phyloP scores from a whole-genome alignment of 306 rosid genomes.

The Sindora glabra region DNA sequence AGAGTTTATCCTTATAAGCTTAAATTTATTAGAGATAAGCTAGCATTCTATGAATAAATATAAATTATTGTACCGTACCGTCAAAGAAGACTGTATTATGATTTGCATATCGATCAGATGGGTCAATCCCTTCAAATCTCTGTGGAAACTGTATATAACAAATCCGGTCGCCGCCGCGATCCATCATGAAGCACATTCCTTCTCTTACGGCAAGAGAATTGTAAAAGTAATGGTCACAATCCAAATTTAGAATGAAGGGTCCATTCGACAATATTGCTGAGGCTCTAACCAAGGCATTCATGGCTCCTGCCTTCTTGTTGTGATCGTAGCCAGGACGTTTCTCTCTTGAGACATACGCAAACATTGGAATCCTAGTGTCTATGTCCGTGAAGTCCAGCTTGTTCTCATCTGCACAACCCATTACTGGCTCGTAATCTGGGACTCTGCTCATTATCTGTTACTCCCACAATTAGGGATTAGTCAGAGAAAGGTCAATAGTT shows the following conservation, averaged over 20 bases:
- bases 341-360: conserved; percentile 79
- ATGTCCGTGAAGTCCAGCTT: conserved; percentile 64
- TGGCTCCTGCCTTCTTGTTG: conserved; percentile 91
- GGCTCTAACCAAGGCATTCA: conserved; percentile 88
- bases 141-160: conserved; percentile 86
- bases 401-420: conserved; percentile 55
- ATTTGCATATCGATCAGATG: conserved; percentile 85
- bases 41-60: neutral
- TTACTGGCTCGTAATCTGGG: conserved; percentile 56
- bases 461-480: too few species aligned
- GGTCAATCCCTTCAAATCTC: conserved; percentile 83
- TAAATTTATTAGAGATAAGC: too few species aligned
- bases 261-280: conserved; percentile 77
- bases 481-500: too few species aligned
- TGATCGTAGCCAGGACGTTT: conserved; percentile 76
- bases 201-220: conserved; percentile 60
- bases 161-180: conserved; percentile 76
- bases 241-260: conserved; percentile 69
- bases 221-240: conserved; percentile 73
- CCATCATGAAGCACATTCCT: conserved; percentile 90
- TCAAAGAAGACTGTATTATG: conserved; percentile 88
- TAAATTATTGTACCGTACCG: conserved; percentile 33
- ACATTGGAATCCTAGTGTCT: conserved; percentile 76
- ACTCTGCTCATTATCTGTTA: conserved; percentile 51
- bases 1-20: too few species aligned